Conservation (phyloP, 1,284 basidiomycete species). For the Veloporphyrellus conicus region DNA sequence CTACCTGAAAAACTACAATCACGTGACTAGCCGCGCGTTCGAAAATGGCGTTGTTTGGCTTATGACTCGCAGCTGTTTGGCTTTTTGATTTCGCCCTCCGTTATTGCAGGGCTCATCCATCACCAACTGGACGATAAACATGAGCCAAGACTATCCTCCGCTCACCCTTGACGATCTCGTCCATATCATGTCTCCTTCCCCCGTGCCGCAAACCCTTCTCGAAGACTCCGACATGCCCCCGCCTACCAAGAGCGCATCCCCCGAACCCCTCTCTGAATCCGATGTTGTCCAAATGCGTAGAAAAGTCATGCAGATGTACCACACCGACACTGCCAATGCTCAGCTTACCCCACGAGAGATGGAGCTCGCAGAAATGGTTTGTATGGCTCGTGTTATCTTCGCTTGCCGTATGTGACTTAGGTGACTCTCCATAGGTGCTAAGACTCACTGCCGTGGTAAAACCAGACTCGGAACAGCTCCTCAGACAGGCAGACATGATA, state of each 20-base stretch:
- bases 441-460: conserved; percentile 42
- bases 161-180: conserved; percentile 43
- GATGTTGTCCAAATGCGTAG: conserved; percentile 26
- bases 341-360: conserved; percentile 39
- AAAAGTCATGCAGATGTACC: conserved; percentile 18
- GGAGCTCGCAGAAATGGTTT: conserved; percentile 59
- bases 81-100: conserved; percentile 32
- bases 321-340: not conserved
- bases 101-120: too few species aligned
- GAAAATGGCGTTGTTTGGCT: conserved; percentile 32
- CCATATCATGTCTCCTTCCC: conserved; percentile 40
- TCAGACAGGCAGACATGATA: conserved; percentile 59
- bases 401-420: conserved; percentile 2
- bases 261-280: conserved; percentile 22
- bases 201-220: conserved; percentile 25
- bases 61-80: conserved; percentile 21
- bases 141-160: conserved; percentile 33
- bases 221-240: conserved; percentile 21
- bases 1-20: conserved; percentile 20
- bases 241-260: conserved; percentile 18
- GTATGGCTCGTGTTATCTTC: conserved; percentile 17
- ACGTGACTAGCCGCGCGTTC: conserved; percentile 32
- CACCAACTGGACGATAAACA: too few species aligned
- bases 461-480: conserved; percentile 46
- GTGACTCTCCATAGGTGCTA: conserved; percentile 41